Conservation (phyloP, 2,329 filamentous ascomycete genomes). For the Furcasterigmium sp. region DNA sequence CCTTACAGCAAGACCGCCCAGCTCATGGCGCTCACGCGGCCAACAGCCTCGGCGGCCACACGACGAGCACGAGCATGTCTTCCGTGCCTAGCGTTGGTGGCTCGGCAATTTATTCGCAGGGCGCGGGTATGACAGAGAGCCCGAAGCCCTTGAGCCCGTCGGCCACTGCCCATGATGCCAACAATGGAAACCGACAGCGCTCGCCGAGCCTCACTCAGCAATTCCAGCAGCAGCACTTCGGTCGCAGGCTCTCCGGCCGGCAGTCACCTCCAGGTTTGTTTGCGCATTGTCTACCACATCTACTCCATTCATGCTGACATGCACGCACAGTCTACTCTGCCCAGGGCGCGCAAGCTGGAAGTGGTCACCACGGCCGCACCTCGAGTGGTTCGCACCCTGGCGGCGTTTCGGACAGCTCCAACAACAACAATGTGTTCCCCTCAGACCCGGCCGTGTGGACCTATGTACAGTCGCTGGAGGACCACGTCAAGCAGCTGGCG, state of each 20-base stretch:
- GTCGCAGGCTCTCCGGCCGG: conserved; percentile 50
- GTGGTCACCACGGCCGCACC: conserved; percentile 21
- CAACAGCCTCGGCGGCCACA: conserved; percentile 39
- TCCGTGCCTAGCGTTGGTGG: conserved; percentile 41
- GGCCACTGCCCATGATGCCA: conserved; percentile 40
- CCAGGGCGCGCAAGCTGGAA: conserved; percentile 11
- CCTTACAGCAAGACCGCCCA: conserved; percentile 14
- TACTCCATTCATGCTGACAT: too few species aligned
- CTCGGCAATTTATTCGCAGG: conserved; percentile 63
- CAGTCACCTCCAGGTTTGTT: conserved; percentile 38
- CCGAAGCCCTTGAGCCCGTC: conserved; percentile 78
- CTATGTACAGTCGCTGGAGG: conserved; percentile 68
- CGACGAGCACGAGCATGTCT: conserved; percentile 43
- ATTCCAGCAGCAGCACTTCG: conserved; percentile 59
- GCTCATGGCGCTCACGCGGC: conserved; percentile 47
- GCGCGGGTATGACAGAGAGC: conserved; percentile 70
- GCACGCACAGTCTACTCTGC: conserved; percentile 14
- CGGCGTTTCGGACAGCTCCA: conserved; percentile 18
- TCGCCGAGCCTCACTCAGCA: conserved; percentile 63
- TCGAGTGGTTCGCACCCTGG: conserved; percentile 43
- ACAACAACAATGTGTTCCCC: conserved; percentile 63
- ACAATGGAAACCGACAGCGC: conserved; percentile 47
- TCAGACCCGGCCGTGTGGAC: conserved; percentile 62
- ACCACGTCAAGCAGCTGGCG: conserved; percentile 41
- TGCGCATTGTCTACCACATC: not conserved